Base-by-base conservation (phyloP, 2,329 filamentous ascomycete genomes). In the Corinectria fuckeliana region DNA sequence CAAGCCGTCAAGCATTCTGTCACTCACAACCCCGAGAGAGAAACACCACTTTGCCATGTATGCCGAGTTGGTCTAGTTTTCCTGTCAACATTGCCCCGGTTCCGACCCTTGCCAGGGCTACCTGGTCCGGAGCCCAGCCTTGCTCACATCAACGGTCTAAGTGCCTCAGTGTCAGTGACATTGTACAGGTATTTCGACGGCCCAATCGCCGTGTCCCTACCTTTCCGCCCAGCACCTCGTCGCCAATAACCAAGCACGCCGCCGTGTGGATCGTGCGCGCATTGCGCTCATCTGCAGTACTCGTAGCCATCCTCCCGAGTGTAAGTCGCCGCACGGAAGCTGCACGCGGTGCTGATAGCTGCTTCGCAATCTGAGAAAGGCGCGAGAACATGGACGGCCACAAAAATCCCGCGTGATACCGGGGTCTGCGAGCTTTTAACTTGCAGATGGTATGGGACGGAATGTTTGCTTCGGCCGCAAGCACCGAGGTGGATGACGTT, bases 141-240 rank as follows among this genome's bases (percentile, higher is more conserved):
- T 30, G 73, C 76, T 72, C 67, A 79, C 77, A 72, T 78, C 78
- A 49, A 78, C 75, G 45, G 74, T 76, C 74, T 78, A 50, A n/a
- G n/a, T n/a, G n/a, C 25, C 20, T 28, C 23, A 18, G 45, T 62
- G 56, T 71, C 64, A 65, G 38, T 36, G 26, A 26, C 23, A 23
- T 18, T 4, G 9, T 50, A 23, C 5, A 18, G 7, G 18, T 36
- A 9, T n/a, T 7, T 26, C 23, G 34, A 30, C 25, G 38, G 30
- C 16, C 16, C 13, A 58, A 53, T 50, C 39, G 32, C 47, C 32
- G 52, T 23, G 14, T 18, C 30, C 47, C 64, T 75, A 92, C 93
- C 89, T 98, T 98, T 69, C 95, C 94, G 20, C 93, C 93, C 4
- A 98, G 82, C 5, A 98, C 93, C 76, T 97, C 94, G 78, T 98